Conservation (phyloP, 2,329 filamentous ascomycete genomes). For the Geosmithia putterillii region DNA sequence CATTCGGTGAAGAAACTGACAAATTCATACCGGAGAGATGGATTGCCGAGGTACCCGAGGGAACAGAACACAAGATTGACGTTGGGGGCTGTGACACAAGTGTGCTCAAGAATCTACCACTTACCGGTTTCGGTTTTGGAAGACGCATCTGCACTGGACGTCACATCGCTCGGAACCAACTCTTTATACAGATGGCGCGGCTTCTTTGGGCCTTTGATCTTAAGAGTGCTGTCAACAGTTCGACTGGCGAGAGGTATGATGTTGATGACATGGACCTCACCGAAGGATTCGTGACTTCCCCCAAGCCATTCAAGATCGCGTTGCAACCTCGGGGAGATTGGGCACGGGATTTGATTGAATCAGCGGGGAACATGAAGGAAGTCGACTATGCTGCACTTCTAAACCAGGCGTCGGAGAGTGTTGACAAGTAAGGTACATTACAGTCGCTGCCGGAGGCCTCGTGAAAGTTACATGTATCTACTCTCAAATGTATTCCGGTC, state of each 20-base stretch:
- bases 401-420: neutral
- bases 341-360: conserved; percentile 12
- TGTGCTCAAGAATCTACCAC: conserved; percentile 14
- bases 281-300: conserved; percentile 13
- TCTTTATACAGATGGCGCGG: conserved; percentile 26
- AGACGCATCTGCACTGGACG: conserved; percentile 27
- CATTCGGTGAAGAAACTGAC: conserved; percentile 24
- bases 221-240: conserved; percentile 9
- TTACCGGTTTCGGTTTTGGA: conserved; percentile 34
- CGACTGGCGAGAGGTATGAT: conserved; percentile 6
- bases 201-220: conserved; percentile 38
- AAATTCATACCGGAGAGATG: conserved; percentile 20
- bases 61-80: conserved; percentile 1
- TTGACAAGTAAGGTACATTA: neutral
- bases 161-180: conserved; percentile 32
- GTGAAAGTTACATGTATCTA: no score
- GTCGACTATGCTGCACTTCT: neutral
- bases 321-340: conserved; percentile 14
- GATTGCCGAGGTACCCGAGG: conserved; percentile 6
- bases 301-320: conserved; percentile 13
- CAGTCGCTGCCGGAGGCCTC: no score
- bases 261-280: conserved; percentile 12
- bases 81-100: conserved; percentile 5
- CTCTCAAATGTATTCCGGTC: no score
- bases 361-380: neutral